Conservation (phyloP, 1,284 basidiomycete species). For the Cryptococcus maquisensis region DNA sequence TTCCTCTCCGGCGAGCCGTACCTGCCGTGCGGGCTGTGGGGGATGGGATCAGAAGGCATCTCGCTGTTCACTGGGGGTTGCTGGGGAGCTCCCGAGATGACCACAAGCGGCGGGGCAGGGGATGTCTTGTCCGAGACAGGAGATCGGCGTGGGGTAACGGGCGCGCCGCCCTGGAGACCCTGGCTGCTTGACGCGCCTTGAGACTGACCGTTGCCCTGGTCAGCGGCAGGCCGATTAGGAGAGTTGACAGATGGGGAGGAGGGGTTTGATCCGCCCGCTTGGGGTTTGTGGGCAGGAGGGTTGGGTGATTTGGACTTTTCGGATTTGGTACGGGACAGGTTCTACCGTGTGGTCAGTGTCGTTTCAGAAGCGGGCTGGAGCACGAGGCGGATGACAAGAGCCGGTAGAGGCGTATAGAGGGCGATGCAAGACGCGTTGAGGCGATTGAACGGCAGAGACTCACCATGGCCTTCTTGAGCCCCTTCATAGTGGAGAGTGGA, state of each 20-base stretch:
- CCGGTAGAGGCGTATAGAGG: no score
- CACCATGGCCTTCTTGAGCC: conserved; percentile 82
- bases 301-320: conserved; percentile 48
- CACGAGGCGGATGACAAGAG: not conserved
- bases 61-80: conserved; percentile 51
- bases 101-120: conserved; percentile 75
- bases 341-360: conserved; percentile 11
- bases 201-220: not conserved
- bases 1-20: conserved; percentile 39
- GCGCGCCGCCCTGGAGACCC: conserved; percentile 37
- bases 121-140: conserved; percentile 48
- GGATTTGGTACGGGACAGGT: conserved; percentile 42
- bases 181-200: conserved; percentile 15
- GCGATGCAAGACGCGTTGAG: not conserved
- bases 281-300: conserved; percentile 51
- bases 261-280: conserved; percentile 49
- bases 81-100: conserved; percentile 62
- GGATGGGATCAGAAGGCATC: conserved; percentile 59
- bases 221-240: conserved; percentile 7
- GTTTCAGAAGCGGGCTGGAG: conserved; percentile 7
- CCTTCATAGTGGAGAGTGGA: conserved; percentile 64
- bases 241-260: conserved; percentile 34
- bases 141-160: conserved; percentile 42
- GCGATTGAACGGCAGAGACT: conserved; percentile 18
- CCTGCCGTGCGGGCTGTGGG: conserved; percentile 53